Evolutionary conservation across 2,329 filamentous ascomycete genomes (phyloP).

Genomic region (Shiraia bambusicola): DNA sequence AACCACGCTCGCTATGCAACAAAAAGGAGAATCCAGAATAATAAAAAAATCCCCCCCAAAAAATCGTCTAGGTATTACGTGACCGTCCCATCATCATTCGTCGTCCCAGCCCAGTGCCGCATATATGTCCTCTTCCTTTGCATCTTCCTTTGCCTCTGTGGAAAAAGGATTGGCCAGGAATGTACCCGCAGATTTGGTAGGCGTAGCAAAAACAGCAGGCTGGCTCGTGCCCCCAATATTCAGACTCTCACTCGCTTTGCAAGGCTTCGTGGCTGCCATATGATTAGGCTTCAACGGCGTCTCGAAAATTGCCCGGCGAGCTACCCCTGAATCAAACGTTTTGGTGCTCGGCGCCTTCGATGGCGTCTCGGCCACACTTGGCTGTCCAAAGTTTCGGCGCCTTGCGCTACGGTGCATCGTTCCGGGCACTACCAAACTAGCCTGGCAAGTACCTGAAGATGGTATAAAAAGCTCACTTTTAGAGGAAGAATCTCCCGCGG

Average conservation of each 20-base stretch:
- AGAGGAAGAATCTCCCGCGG: constrained; percentile 21
- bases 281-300: constrained; percentile 36
- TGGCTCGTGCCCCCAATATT: constrained; percentile 6
- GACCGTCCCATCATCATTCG: constrained; percentile 38
- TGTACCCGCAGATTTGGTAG: constrained; percentile 15
- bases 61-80: no score
- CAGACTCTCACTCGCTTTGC: constrained; percentile 17
- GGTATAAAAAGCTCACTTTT: constrained; percentile 43
- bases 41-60: no score
- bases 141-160: constrained; percentile 11
- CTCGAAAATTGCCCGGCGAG: constrained; percentile 34
- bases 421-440: constrained; percentile 26
- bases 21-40: constrained; percentile 13
- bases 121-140: constrained; percentile 40
- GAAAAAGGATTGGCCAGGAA: constrained; percentile 6
- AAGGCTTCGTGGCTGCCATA: constrained; percentile 14
- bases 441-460: constrained; percentile 43
- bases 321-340: constrained; percentile 26
- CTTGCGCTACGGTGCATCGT: constrained; percentile 32
- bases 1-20: constrained; percentile 38
- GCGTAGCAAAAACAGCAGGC: constrained; percentile 20
- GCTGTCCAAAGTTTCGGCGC: constrained; percentile 31
- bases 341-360: constrained; percentile 42
- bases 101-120: constrained; percentile 52
- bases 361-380: constrained; percentile 46